Evolutionary conservation across 495 filamentous ascomycete genomes (phyloP).

Genomic region (Venustampulla echinocandica): DNA sequence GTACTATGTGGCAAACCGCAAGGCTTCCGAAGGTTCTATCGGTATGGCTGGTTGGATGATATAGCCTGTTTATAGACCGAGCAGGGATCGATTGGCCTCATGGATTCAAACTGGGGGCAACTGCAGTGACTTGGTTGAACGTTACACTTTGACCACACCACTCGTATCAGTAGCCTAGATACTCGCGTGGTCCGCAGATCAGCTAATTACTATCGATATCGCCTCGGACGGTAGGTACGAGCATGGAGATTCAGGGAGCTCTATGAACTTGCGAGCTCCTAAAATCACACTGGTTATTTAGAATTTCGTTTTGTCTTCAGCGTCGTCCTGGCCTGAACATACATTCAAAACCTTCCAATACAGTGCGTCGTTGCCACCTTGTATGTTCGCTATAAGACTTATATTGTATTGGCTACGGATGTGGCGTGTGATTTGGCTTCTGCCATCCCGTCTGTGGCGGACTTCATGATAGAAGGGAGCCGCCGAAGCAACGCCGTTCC

Average conservation of each 20-base stretch:
- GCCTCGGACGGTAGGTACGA: background rate
- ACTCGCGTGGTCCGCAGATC: background rate
- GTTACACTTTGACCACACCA: background rate
- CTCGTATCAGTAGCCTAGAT: background rate
- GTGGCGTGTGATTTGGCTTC: background rate
- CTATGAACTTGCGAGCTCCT: background rate
- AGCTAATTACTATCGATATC: background rate
- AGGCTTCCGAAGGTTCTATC: background rate
- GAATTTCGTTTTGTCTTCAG: no score
- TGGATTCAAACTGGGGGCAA: background rate
- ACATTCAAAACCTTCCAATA: no score
- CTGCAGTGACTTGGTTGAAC: background rate
- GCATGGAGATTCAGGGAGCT: background rate
- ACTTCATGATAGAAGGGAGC: background rate
- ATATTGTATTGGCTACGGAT: background rate
- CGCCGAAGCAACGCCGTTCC: conserved; percentile 1
- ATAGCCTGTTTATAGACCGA: background rate
- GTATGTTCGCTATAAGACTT: no score
- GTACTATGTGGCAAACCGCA: background rate
- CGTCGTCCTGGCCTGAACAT: no score
- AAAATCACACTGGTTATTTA: no score
- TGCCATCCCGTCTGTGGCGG: background rate
- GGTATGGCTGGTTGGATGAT: background rate
- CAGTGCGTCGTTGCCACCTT: no score
- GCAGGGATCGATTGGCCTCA: background rate